phyloP scores from a whole-genome alignment of 257 asterid genomes.

The Fraxinus cuspidata region DNA sequence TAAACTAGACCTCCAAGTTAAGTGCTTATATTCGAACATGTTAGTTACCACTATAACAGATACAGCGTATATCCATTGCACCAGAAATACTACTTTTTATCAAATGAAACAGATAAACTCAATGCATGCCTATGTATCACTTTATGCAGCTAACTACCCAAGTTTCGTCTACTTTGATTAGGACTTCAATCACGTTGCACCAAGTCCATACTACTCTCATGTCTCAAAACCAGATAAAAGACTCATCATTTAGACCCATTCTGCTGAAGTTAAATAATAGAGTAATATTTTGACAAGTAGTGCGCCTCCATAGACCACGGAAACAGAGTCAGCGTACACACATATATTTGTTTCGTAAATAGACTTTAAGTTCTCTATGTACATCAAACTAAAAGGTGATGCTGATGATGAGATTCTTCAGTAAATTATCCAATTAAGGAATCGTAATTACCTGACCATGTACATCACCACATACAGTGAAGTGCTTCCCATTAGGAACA shows the following conservation, averaged over 20 bases:
- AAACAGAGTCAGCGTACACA: background rate
- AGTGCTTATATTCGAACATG: too few relatives aligned
- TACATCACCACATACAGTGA: slow-evolving; percentile 98
- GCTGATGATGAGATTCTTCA: background rate
- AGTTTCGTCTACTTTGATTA: slow-evolving; percentile 11
- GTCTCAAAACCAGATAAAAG: slow-evolving; percentile 4
- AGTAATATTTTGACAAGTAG: background rate
- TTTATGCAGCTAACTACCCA: background rate
- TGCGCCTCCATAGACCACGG: background rate
- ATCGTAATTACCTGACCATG: slow-evolving; percentile 91
- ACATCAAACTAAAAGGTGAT: slow-evolving; percentile 14
- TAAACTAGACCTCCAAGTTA: background rate
- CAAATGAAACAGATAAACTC: slow-evolving; percentile 11
- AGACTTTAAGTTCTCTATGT: background rate
- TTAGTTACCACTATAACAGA: background rate
- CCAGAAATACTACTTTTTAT: background rate
- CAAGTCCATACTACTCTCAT: background rate
- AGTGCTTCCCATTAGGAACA: slow-evolving; percentile 81
- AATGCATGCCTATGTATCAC: background rate
- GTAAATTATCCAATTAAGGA: slow-evolving; percentile 13
- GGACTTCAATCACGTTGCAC: background rate
- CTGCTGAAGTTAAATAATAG: background rate
- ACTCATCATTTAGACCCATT: background rate
- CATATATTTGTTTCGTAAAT: background rate
- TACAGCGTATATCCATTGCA: background rate